These are phyloP conservation scores for Theobroma cacao DNA, from an alignment of 345 rosid species.

Conservation along the genomic window DNA sequence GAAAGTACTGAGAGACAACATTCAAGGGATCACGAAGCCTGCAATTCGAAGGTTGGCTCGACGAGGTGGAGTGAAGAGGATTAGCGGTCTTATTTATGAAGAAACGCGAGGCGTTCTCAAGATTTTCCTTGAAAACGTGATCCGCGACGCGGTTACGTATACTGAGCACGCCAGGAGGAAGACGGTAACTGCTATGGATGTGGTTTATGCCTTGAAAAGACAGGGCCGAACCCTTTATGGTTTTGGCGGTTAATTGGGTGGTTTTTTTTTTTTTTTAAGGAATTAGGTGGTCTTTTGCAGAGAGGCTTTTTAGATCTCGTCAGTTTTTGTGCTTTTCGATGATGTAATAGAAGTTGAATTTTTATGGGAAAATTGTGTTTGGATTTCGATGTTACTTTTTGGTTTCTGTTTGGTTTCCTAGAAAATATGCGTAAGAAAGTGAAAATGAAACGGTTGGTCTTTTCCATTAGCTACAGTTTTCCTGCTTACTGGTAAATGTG, in stretches of 20 bases:
- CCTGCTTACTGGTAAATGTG: too few relatives aligned
- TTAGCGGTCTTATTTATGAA: constrained; percentile 53
- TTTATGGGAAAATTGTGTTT: neutral
- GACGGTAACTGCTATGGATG: constrained; percentile 66
- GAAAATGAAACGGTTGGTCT: neutral
- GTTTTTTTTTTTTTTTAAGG: too few relatives aligned
- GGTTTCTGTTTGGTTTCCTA: neutral
- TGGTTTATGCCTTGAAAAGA: constrained; percentile 53
- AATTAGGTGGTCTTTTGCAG: neutral
- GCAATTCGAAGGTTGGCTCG: constrained; percentile 54
- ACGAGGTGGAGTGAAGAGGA: constrained; percentile 57
- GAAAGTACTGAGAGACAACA: constrained; percentile 54
- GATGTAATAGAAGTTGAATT: neutral
- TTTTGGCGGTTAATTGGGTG: constrained; percentile 57
- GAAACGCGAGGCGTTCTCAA: constrained; percentile 56
- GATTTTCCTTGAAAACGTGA: constrained; percentile 55
- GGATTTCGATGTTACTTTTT: neutral
- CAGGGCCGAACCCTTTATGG: constrained; percentile 63
- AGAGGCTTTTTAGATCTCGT: too few relatives aligned
- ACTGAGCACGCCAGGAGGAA: constrained; percentile 60
- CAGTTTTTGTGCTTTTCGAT: neutral
- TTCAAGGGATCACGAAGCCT: constrained; percentile 56
- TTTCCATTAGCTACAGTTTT: too few relatives aligned
- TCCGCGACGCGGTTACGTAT: constrained; percentile 51
- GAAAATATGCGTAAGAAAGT: neutral